Base-by-base conservation (phyloP, 768 basidiomycete species). In the Gelatoporia subvermispora region DNA sequence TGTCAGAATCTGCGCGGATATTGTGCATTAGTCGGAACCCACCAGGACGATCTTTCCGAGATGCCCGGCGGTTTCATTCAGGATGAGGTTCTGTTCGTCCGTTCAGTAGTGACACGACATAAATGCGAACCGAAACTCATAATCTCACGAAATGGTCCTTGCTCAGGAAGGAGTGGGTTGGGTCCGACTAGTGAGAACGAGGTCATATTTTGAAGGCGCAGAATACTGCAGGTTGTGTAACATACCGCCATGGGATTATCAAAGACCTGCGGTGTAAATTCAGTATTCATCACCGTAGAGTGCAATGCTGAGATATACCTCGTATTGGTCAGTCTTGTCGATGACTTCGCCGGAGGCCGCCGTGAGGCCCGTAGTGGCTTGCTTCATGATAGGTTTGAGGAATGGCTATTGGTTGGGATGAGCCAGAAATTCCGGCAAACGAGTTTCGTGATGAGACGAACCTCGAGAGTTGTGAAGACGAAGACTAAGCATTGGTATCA, bases 111-210 rank as follows among this genome's bases (percentile, higher is more conserved):
- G 13, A 48, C 36, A 28, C 21, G 22, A 15, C 25, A 50, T 34
- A 11, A n/a, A 43, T 20, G 18, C 13, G 13, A 31, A 21, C 20
- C 15, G 2, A 15, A 23, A 40, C n/a, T n/a, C n/a, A n/a, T n/a
- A 25, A n/a, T 74, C 84, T 59, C 55, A 87, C 87, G 56, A 91
- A 91, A 59, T 93, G 88, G 61, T 93, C 89, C 68, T 92, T 92
- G 62, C 86, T 89, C 65, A 93, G 65, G 73, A 89, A 88, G 3
- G 88, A 91, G 62, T 92, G 89, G 2, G 89, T 93, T 3, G 90
- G 90, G 61, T 93, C 90, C 28, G 84, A 86, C 82, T 88, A 56
- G 21, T 8, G 38, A 16, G 7, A n/a, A n/a, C n/a, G n/a, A n/a
- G n/a, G n/a, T n/a, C n/a, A n/a, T n/a, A n/a, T n/a, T n/a, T n/a